Evolutionary conservation across 495 filamentous ascomycete genomes (phyloP).

Genomic region (Hyphodiscus hymeniophilus): DNA sequence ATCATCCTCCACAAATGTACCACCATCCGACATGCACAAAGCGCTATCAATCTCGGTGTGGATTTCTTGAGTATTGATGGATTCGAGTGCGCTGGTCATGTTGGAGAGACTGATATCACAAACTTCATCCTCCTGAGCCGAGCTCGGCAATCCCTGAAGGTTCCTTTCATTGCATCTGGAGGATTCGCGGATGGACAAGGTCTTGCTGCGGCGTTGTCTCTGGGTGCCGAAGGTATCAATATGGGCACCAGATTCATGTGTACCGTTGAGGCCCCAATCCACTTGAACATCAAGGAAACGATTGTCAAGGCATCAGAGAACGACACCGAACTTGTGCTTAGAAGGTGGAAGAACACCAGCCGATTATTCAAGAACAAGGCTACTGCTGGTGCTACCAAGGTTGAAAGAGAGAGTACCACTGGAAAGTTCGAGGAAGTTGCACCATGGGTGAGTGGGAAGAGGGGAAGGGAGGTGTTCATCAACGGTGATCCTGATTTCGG

Average conservation of each 20-base stretch:
- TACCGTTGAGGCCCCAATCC: conserved; percentile 86
- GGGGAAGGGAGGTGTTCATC: conserved; percentile 82
- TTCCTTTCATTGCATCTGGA: conserved; percentile 92
- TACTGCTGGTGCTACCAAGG: conserved; percentile 65
- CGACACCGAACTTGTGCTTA: conserved; percentile 80
- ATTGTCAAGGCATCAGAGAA: conserved; percentile 86
- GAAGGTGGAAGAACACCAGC: conserved; percentile 90
- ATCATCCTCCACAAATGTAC: conserved; percentile 96
- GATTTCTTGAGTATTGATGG: conserved; percentile 96
- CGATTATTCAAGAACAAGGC: conserved; percentile 87
- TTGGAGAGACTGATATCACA: conserved; percentile 93
- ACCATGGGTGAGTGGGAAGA: conserved; percentile 83
- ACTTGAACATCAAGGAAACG: conserved; percentile 84
- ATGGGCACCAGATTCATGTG: conserved; percentile 95
- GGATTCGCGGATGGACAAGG: conserved; percentile 95
- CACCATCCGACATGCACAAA: conserved; percentile 87
- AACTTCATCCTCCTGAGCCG: conserved; percentile 90
- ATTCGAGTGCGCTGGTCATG: conserved; percentile 95
- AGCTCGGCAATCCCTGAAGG: conserved; percentile 73
- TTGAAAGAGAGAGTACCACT: conserved; percentile 76
- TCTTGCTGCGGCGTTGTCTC: conserved; percentile 79
- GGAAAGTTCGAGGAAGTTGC: conserved; percentile 91
- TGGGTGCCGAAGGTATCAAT: conserved; percentile 94
- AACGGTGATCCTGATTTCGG: conserved; percentile 89
- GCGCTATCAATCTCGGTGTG: conserved; percentile 87